Conservation (phyloP, 140 eudicot species). For the Bidens hawaiensis region DNA sequence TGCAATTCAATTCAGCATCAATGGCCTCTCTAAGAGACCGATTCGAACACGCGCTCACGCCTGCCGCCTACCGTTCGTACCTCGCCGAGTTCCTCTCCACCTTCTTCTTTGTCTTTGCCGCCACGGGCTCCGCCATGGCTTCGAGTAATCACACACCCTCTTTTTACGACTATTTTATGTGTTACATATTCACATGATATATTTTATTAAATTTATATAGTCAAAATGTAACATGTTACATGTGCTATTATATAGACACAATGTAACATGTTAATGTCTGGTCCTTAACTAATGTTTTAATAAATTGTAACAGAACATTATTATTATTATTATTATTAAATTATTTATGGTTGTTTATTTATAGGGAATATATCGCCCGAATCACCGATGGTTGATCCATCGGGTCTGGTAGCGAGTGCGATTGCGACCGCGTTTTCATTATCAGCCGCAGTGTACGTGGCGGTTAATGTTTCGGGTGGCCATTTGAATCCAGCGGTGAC, state of each 20-base stretch:
- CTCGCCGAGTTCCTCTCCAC: constrained; percentile 94
- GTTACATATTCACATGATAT: too few relatives aligned
- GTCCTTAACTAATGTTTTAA: too few relatives aligned
- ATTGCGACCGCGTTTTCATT: constrained; percentile 72
- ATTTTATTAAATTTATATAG: too few relatives aligned
- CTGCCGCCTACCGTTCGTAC: constrained; percentile 63
- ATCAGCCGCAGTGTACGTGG: constrained; percentile 57
- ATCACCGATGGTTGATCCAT: constrained; percentile 38
- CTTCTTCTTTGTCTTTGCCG: constrained; percentile 79
- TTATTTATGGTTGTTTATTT: constrained; percentile 4
- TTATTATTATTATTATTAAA: too few relatives aligned
- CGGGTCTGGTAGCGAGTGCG: constrained; percentile 60
- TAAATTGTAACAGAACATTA: neutral
- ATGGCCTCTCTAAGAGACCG: constrained; percentile 58
- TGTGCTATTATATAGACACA: too few relatives aligned
- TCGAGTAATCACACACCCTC: constrained; percentile 56
- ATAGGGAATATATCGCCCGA: constrained; percentile 60
- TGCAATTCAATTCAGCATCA: constrained; percentile 14
- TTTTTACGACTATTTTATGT: neutral
- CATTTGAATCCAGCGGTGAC: constrained; percentile 98
- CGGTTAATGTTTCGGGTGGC: constrained; percentile 75
- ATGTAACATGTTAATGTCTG: too few relatives aligned
- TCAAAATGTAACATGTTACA: too few relatives aligned
- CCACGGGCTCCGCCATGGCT: constrained; percentile 76
- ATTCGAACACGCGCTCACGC: constrained; percentile 50